phyloP scores from a whole-genome alignment of 371 early-diverging fungal genomes.

The Parasitella parasitica region DNA sequence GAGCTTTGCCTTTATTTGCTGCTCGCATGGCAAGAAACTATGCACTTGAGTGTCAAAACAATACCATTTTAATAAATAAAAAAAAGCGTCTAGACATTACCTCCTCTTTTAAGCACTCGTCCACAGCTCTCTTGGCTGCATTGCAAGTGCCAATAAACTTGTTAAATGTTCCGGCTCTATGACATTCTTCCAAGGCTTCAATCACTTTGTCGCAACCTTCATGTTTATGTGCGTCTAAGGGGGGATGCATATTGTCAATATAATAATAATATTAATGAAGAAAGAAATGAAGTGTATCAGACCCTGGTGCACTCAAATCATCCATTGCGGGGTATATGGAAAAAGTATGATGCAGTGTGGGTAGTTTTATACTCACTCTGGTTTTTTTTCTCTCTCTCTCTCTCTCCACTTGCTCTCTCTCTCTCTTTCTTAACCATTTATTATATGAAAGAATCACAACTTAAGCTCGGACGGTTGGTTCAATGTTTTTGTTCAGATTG shows the following conservation, averaged over 20 bases:
- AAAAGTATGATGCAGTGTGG: not conserved
- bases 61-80: too few relatives aligned
- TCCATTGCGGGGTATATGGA: not conserved
- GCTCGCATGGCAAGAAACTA: constrained; percentile 43
- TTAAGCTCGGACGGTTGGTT: not conserved
- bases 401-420: not conserved
- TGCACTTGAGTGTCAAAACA: not conserved
- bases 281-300: not conserved
- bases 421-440: not conserved
- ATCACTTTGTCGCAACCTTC: constrained; percentile 46
- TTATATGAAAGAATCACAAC: not conserved
- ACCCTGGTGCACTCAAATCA: not conserved
- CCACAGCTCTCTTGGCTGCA: constrained; percentile 35
- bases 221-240: constrained; percentile 42
- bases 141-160: constrained; percentile 46
- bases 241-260: constrained; percentile 43
- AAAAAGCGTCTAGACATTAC: too few relatives aligned
- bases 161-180: constrained; percentile 45
- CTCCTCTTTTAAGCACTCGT: constrained; percentile 46
- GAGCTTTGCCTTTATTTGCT: constrained; percentile 34
- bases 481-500: constrained; percentile 4
- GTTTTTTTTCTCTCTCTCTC: not conserved
- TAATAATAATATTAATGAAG: not conserved
- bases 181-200: constrained; percentile 46
- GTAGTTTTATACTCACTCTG: not conserved